Conservation (phyloP, 225 moss, liverwort and hornwort species). For the Physcomitrellopsis africana region DNA sequence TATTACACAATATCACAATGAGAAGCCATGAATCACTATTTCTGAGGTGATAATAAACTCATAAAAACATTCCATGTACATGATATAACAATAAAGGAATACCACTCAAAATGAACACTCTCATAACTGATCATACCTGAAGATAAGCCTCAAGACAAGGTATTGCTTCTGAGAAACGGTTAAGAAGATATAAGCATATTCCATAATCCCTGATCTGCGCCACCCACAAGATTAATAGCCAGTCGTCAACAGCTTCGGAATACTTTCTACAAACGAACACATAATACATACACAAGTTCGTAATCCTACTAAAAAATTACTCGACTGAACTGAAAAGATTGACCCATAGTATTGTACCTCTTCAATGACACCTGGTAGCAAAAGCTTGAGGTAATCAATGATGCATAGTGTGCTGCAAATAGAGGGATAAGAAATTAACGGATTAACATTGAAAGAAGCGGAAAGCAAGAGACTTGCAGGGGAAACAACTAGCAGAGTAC, state of each 20-base stretch:
- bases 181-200: conserved; percentile 60
- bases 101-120: neutral
- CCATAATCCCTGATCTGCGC: conserved; percentile 66
- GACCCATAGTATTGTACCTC: conserved; percentile 40
- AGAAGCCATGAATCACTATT: conserved; percentile 1
- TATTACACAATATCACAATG: conserved; percentile 3
- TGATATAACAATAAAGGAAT: neutral
- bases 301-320: too few relatives aligned
- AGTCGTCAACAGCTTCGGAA: conserved; percentile 28
- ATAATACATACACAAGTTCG: conserved; percentile 5
- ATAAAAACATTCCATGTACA: neutral
- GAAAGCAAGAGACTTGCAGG: neutral
- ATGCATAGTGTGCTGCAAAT: conserved; percentile 66
- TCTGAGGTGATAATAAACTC: conserved; percentile 7
- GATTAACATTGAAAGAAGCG: neutral
- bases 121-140: conserved; percentile 38
- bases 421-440: conserved; percentile 16
- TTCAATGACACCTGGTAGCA: conserved; percentile 67
- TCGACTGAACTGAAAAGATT: neutral
- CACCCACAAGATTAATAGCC: conserved; percentile 14
- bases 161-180: conserved; percentile 68
- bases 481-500: conserved; percentile 6
- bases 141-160: conserved; percentile 64
- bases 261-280: neutral
- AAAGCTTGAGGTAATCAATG: conserved; percentile 66